These are phyloP conservation scores for Spencermartinsiella ligniputridi DNA, from an alignment of 1,139 yeast genomes.

Conservation along the genomic window DNA sequence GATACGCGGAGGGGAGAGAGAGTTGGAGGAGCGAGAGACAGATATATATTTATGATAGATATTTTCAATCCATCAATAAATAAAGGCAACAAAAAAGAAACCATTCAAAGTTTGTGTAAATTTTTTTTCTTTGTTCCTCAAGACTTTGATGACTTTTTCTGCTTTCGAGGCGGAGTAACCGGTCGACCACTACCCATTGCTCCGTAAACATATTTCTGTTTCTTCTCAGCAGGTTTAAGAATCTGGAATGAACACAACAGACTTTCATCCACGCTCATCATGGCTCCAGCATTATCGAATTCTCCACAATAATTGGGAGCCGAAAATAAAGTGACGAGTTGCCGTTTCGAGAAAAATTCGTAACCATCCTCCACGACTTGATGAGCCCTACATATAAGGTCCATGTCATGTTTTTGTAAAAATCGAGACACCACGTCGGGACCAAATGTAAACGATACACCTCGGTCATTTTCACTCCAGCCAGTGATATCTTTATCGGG, in stretches of 20 bases:
- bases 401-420: constrained; percentile 94
- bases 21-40: too few species aligned
- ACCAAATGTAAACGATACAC: constrained; percentile 95
- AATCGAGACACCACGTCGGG: constrained; percentile 95
- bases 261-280: constrained; percentile 98
- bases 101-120: too few species aligned
- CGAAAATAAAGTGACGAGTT: constrained; percentile 87
- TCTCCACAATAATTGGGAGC: constrained; percentile 99
- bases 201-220: constrained; percentile 62
- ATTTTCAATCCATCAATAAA: too few species aligned
- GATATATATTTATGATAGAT: too few species aligned
- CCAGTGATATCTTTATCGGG: constrained; percentile 98
- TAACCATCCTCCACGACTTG: constrained; percentile 99
- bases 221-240: constrained; percentile 95
- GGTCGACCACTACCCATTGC: constrained; percentile 47
- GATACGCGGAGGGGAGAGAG: too few species aligned
- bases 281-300: constrained; percentile 97
- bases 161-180: constrained; percentile 67
- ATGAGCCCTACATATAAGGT: constrained; percentile 95
- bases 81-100: too few species aligned
- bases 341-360: constrained; percentile 93
- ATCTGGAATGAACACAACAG: constrained; percentile 96
- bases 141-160: constrained; percentile 38
- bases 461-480: constrained; percentile 98
- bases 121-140: too few species aligned